Evolutionary conservation across 768 basidiomycete genomes (phyloP).

Genomic region (Leccinum disarticulatum): DNA sequence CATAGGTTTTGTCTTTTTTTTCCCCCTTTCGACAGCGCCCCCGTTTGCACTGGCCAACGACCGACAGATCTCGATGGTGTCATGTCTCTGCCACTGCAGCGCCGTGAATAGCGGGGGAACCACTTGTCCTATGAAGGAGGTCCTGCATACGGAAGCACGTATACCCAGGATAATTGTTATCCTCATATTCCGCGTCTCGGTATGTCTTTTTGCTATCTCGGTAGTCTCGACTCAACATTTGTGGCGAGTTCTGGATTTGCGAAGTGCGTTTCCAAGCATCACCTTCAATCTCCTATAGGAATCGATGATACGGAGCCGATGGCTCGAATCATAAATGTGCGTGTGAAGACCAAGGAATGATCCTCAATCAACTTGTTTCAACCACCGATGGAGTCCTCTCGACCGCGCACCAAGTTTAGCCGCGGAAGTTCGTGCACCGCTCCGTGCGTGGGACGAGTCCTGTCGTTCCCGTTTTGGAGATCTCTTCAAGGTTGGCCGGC

Average conservation of each 20-base stretch:
- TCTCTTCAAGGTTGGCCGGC: not conserved
- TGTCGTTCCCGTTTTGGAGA: slow-evolving; percentile 3
- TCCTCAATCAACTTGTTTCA: slow-evolving; percentile 6
- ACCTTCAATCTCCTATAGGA: not conserved
- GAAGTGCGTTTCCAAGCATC: not conserved
- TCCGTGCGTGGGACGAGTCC: slow-evolving; percentile 12
- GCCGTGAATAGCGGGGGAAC: slow-evolving; percentile 12
- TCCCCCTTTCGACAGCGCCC: not conserved
- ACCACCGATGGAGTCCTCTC: not conserved
- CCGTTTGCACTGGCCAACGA: not conserved
- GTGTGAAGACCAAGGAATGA: not conserved
- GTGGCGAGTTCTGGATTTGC: not conserved
- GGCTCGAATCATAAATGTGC: not conserved
- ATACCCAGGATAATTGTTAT: not conserved
- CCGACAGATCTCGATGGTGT: slow-evolving; percentile 11
- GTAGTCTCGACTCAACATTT: not conserved
- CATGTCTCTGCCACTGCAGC: slow-evolving; percentile 13
- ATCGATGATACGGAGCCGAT: slow-evolving; percentile 1
- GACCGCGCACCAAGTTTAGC: not conserved
- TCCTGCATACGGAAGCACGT: not conserved
- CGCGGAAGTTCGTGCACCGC: slow-evolving; percentile 1
- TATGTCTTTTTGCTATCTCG: not conserved
- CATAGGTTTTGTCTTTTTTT: not conserved
- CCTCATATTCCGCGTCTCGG: not conserved
- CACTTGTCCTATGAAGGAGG: not conserved